A percentile compares a stretch with the other conserved stretches of the same genome.
Evolutionary conservation across 108 stramenopile species (phyloP).

Genomic region (Fistulifera pelliculosa): DNA sequence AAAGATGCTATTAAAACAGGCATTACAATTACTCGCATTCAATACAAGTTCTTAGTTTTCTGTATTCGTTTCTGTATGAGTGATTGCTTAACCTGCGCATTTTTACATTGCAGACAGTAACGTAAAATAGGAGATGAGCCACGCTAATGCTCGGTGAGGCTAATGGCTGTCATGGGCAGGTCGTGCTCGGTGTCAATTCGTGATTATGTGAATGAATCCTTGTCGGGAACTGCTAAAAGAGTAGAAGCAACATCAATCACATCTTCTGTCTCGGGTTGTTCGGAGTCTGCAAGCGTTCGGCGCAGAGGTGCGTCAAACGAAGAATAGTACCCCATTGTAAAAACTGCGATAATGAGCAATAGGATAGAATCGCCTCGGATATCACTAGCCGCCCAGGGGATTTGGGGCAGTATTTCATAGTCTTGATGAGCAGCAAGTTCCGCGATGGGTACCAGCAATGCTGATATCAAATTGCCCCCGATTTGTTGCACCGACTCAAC

Average conservation of each 20-base stretch:
- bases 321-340: slow-evolving; percentile 35
- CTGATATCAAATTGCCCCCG: slow-evolving; percentile 55
- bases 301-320: slow-evolving; percentile 44
- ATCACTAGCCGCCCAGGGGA: slow-evolving; percentile 33
- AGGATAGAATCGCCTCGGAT: slow-evolving; percentile 58
- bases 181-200: too few species aligned
- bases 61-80: too few species aligned
- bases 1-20: background rate
- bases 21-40: too few species aligned
- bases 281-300: slow-evolving; percentile 38
- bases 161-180: too few species aligned
- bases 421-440: slow-evolving; percentile 38
- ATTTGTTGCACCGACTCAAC: slow-evolving; percentile 67
- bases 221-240: too few species aligned
- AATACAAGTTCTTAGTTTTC: too few species aligned
- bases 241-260: background rate
- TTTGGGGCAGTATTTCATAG: slow-evolving; percentile 27
- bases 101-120: too few species aligned
- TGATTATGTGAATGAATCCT: too few species aligned
- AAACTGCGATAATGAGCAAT: slow-evolving; percentile 24
- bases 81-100: too few species aligned
- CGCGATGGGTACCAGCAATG: slow-evolving; percentile 49
- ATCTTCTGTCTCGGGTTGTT: slow-evolving; percentile 2
- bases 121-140: too few species aligned
- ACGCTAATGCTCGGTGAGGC: too few species aligned